A percentile compares a stretch with the other conserved stretches of the same genome.
phyloP scores from a whole-genome alignment of 371 early-diverging fungal genomes.

The Globomyces sp. region DNA sequence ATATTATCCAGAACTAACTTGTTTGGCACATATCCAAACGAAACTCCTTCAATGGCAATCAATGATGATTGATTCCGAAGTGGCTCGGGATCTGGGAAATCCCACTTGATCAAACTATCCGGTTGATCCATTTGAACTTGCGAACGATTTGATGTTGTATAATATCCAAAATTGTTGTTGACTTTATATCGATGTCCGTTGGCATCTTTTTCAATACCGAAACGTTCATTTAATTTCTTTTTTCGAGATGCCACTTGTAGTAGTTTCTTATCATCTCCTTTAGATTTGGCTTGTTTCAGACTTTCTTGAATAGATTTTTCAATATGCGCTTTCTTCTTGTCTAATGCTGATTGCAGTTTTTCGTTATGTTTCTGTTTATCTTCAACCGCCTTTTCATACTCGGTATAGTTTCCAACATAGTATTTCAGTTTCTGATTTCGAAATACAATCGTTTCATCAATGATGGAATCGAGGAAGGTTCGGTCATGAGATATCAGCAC shows the following conservation, averaged over 20 bases:
- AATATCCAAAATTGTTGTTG: slow-evolving; percentile 35
- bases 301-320: slow-evolving; percentile 56
- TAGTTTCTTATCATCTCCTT: slow-evolving; percentile 75
- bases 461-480: slow-evolving; percentile 65
- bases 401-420: slow-evolving; percentile 73
- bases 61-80: slow-evolving; percentile 43
- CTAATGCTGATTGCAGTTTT: slow-evolving; percentile 35
- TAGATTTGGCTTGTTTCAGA: slow-evolving; percentile 62
- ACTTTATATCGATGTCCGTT: slow-evolving; percentile 35
- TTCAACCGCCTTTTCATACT: slow-evolving; percentile 62
- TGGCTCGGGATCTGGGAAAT: slow-evolving; percentile 32
- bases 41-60: slow-evolving; percentile 61
- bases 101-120: slow-evolving; percentile 27
- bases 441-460: slow-evolving; percentile 70
- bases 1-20: slow-evolving; percentile 52
- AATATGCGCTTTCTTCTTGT: slow-evolving; percentile 61
- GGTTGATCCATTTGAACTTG: slow-evolving; percentile 22
- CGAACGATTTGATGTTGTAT: slow-evolving; percentile 14
- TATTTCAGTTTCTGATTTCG: slow-evolving; percentile 62
- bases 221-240: slow-evolving; percentile 42
- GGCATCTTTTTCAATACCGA: slow-evolving; percentile 34
- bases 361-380: slow-evolving; percentile 43
- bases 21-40: slow-evolving; percentile 51
- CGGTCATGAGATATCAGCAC: slow-evolving; percentile 83
- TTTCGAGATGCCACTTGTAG: slow-evolving; percentile 68